Evolutionary conservation across 208 protist species (phyloP), one percentile per base, ranked within the genome.

Genomic region (Zelonia costaricensis): DNA sequence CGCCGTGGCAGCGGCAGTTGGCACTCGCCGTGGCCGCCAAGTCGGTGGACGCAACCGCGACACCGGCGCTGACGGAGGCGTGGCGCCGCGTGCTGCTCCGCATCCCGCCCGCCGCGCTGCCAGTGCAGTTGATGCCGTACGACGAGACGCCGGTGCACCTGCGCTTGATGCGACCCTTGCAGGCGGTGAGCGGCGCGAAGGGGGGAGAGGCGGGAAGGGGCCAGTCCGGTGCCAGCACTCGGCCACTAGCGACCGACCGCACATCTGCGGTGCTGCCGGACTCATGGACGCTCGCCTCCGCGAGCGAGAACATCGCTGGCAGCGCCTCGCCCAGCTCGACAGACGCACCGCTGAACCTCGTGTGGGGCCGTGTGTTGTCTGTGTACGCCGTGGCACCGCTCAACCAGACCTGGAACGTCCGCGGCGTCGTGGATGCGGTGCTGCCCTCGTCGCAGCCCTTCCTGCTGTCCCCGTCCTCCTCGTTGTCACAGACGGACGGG

Each of bases 361-460:
- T 94, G 9, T 61, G 80, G 1, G 88, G 82, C 28, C 66, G 55
- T 22, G 74, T 90, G 16, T 66, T 84, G 20, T 67, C 82, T 4
- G 48, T 62, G 3, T 94, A 94, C 48, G 47, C 75, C 10, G 72
- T 88, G 16, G n/a, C 69, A 23, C 82, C 88, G 30, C 63, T 92
- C 8, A 91, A 85, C 60, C 82, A 87, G 60, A 65, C 59, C 4
- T 94, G 88, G 82, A 77, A 83, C 59, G 81, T 72, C 0, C 75
- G 61, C 27, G 77, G 72, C 36, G 82, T 91, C 4, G 76, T 94
- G 54, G 78, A 91, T 35, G 62, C 75, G 2, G 40, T 80, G 42
- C 47, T 94, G 31, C 68, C 72, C 15, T 59, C 54, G 48, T 31
- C 47, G 45, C 20, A 42, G 7, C 23, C 1, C 28, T 31, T 9